Conservation (phyloP, 257 asterid genomes). For the Mentha longifolia region DNA sequence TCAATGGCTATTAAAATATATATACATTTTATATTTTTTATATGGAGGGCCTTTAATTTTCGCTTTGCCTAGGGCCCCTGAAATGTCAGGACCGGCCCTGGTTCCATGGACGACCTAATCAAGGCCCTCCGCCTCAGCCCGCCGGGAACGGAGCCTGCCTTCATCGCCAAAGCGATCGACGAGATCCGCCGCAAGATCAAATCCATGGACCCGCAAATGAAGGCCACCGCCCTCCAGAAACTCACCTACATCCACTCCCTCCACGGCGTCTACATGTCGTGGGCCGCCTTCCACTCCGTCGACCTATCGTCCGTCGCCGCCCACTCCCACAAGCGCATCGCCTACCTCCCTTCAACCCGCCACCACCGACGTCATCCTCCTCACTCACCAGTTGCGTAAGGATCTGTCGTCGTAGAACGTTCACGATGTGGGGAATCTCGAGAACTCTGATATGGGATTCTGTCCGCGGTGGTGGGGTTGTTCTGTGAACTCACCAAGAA, state of each 20-base stretch:
- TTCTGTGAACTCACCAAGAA: conserved; percentile 80
- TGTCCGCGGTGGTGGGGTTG: conserved; percentile 82
- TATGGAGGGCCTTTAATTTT: too few relatives aligned
- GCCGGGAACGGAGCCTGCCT: conserved; percentile 49
- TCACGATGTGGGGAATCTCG: conserved; percentile 84
- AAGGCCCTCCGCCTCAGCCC: conserved; percentile 66
- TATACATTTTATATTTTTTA: too few relatives aligned
- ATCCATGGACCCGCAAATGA: conserved; percentile 72
- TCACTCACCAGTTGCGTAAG: conserved; percentile 91
- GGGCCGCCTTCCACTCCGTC: conserved; percentile 84
- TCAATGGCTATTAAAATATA: too few relatives aligned
- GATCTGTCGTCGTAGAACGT: conserved; percentile 66
- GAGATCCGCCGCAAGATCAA: conserved; percentile 96
- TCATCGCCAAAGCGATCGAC: conserved; percentile 63
- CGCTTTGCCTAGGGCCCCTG: too few relatives aligned
- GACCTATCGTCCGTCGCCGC: conserved; percentile 76
- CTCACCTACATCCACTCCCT: conserved; percentile 82
- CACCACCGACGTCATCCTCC: conserved; percentile 82
- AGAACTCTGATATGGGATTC: conserved; percentile 64
- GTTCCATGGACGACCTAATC: conserved; percentile 77
- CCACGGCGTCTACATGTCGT: conserved; percentile 68
- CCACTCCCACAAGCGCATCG: conserved; percentile 69
- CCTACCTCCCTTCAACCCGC: conserved; percentile 76
- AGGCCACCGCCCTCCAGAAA: conserved; percentile 77
- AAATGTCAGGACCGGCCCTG: too few relatives aligned